Evolutionary conservation across 768 basidiomycete genomes (phyloP).

Genomic region (Mycena filopes): DNA sequence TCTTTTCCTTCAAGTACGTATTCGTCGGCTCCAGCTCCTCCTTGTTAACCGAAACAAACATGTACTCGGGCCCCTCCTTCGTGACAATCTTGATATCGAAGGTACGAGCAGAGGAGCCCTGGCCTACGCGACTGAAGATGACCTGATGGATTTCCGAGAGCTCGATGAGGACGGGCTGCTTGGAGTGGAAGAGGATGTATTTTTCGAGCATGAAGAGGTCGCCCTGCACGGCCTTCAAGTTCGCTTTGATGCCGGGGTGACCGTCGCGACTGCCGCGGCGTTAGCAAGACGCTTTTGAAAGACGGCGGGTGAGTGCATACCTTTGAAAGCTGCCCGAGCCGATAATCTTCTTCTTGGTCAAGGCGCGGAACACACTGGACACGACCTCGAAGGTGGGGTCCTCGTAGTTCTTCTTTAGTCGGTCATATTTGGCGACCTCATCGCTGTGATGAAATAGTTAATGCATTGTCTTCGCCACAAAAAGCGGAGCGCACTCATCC

Average conservation of each 20-base stretch:
- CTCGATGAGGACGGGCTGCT: slow-evolving; percentile 91
- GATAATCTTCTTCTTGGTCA: slow-evolving; percentile 92
- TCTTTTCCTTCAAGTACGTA: slow-evolving; percentile 88
- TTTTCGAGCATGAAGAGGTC: slow-evolving; percentile 99
- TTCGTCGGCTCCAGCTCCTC: slow-evolving; percentile 93
- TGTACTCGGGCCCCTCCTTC: slow-evolving; percentile 85
- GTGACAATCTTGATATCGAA: slow-evolving; percentile 94
- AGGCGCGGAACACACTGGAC: slow-evolving; percentile 90
- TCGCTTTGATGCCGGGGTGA: slow-evolving; percentile 96
- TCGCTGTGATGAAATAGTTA: slow-evolving; percentile 57
- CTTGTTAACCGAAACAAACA: slow-evolving; percentile 94
- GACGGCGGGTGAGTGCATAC: slow-evolving; percentile 48
- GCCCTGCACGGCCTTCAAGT: slow-evolving; percentile 95
- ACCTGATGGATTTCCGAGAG: slow-evolving; percentile 90
- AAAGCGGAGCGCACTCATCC: slow-evolving; percentile 72
- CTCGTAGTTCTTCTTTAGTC: slow-evolving; percentile 93
- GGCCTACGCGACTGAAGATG: slow-evolving; percentile 93
- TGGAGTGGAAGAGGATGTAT: slow-evolving; percentile 97
- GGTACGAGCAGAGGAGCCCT: slow-evolving; percentile 87
- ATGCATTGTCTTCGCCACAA: slow-evolving; percentile 1
- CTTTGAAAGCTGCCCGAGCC: slow-evolving; percentile 89
- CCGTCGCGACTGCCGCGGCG: slow-evolving; percentile 76
- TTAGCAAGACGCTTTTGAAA: not conserved
- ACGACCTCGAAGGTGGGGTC: slow-evolving; percentile 96
- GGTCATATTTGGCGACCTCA: slow-evolving; percentile 81